Percentiles rank a stretch among this genome's conserved stretches.
These are phyloP conservation scores for Penicillium sp. DNA, from an alignment of 2,329 filamentous ascomycete species.

Conservation along the genomic window DNA sequence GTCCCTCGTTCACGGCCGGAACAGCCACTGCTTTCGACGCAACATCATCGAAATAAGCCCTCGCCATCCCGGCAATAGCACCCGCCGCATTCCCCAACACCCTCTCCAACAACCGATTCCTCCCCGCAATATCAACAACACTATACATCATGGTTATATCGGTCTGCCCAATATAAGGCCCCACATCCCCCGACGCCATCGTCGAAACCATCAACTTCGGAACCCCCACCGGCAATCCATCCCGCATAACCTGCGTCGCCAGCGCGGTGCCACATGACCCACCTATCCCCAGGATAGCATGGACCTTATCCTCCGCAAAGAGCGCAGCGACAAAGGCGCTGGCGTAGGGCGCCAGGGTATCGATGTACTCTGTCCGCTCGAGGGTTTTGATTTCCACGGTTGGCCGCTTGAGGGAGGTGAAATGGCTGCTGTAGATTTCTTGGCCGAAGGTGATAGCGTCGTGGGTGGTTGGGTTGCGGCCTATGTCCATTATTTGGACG, in stretches of 20 bases:
- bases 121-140: slow-evolving; percentile 69
- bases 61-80: slow-evolving; percentile 62
- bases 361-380: slow-evolving; percentile 58
- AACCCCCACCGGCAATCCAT: slow-evolving; percentile 63
- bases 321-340: slow-evolving; percentile 47
- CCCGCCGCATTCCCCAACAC: slow-evolving; percentile 66
- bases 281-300: slow-evolving; percentile 62
- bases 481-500: slow-evolving; percentile 59
- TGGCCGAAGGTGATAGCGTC: slow-evolving; percentile 41
- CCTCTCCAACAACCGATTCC: slow-evolving; percentile 60
- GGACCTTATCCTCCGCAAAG: slow-evolving; percentile 43
- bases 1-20: background rate
- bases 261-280: slow-evolving; percentile 66
- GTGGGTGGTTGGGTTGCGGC: slow-evolving; percentile 51
- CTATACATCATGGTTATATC: slow-evolving; percentile 72
- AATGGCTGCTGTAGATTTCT: slow-evolving; percentile 11
- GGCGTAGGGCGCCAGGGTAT: slow-evolving; percentile 56
- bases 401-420: slow-evolving; percentile 21
- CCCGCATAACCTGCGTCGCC: slow-evolving; percentile 62
- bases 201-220: slow-evolving; percentile 73
- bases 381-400: slow-evolving; percentile 40
- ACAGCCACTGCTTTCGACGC: background rate
- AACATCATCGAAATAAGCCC: slow-evolving; percentile 40
- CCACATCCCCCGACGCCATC: slow-evolving; percentile 67
- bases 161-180: slow-evolving; percentile 65